Percentiles rank a stretch among this genome's conserved stretches.
Evolutionary conservation across 352 stramenopile species (phyloP).

Genomic region (Halophytophthora polymorphica): DNA sequence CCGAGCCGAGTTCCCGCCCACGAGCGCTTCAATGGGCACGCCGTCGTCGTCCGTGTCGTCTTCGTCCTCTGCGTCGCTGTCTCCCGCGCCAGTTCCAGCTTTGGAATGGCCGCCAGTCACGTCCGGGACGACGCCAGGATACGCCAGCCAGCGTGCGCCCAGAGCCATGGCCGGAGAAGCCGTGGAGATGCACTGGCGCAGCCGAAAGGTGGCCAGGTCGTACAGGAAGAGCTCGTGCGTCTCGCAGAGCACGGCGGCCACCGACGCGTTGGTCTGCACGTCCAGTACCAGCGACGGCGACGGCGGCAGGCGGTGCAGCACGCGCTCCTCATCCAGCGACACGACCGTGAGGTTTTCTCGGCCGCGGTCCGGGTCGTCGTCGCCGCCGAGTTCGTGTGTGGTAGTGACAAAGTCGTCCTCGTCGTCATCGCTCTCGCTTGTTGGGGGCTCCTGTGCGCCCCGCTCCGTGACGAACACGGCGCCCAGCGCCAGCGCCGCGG

Average conservation of each 20-base stretch:
- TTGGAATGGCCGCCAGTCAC: slow-evolving; percentile 17
- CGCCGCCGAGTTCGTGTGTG: slow-evolving; percentile 15
- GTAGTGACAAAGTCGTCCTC: slow-evolving; percentile 31
- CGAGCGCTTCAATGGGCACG: slow-evolving; percentile 36
- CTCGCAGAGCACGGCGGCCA: slow-evolving; percentile 64
- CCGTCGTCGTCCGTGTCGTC: slow-evolving; percentile 19
- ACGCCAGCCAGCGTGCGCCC: slow-evolving; percentile 66
- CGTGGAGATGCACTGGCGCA: slow-evolving; percentile 42
- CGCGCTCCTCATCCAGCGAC: slow-evolving; percentile 44
- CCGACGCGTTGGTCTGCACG: slow-evolving; percentile 55
- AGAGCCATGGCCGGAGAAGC: slow-evolving; percentile 63
- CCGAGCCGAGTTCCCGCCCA: slow-evolving; percentile 24
- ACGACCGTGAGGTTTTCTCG: slow-evolving; percentile 54
- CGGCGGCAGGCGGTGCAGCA: slow-evolving; percentile 51
- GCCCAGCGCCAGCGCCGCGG: slow-evolving; percentile 22
- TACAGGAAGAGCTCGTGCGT: slow-evolving; percentile 65
- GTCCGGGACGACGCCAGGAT: slow-evolving; percentile 43
- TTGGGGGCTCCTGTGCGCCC: slow-evolving; percentile 4
- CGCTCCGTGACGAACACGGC: slow-evolving; percentile 53
- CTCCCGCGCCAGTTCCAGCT: slow-evolving; percentile 18
- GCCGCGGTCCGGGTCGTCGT: slow-evolving; percentile 16
- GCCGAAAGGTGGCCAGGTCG: slow-evolving; percentile 46
- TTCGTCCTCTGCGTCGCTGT: slow-evolving; percentile 47
- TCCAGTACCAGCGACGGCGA: slow-evolving; percentile 67
- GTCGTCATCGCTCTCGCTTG: slow-evolving; percentile 34